Conservation (phyloP, 2,329 filamentous ascomycete species). For the Septoria linicola region DNA sequence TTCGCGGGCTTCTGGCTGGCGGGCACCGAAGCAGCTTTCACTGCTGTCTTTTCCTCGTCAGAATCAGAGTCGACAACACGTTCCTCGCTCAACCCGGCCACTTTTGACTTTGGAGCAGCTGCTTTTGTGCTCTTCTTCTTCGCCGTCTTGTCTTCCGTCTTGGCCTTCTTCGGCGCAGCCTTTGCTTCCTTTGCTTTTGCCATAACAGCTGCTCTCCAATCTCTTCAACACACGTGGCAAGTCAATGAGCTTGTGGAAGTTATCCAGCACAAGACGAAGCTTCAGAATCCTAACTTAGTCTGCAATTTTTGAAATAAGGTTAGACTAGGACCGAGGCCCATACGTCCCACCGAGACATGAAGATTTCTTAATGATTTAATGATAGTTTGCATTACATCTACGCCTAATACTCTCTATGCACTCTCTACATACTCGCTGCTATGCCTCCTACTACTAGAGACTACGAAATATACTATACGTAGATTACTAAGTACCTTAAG, state of each 20-base stretch:
- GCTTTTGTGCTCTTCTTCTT: constrained; percentile 18
- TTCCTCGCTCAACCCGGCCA: constrained; percentile 24
- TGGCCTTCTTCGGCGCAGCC: constrained; percentile 13
- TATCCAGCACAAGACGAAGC: neutral
- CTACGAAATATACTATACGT: too few species aligned
- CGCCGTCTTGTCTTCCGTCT: constrained; percentile 26
- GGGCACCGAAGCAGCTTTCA: constrained; percentile 5
- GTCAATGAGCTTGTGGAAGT: neutral
- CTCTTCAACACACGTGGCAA: neutral
- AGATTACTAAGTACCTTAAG: too few species aligned
- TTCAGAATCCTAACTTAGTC: neutral
- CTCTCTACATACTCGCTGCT: too few species aligned
- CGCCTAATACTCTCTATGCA: too few species aligned
- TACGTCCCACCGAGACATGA: too few species aligned
- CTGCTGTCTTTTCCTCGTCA: constrained; percentile 35
- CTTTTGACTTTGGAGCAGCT: constrained; percentile 16
- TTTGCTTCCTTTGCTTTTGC: constrained; percentile 17
- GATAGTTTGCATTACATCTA: too few species aligned
- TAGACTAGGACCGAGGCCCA: too few species aligned
- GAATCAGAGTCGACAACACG: constrained; percentile 33
- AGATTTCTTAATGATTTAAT: too few species aligned
- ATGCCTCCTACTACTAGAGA: too few species aligned
- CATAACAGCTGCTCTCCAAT: constrained; percentile 7
- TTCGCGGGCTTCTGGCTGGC: constrained; percentile 3
- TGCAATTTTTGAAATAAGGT: constrained; percentile 16